Base-by-base conservation (phyloP, 2,329 filamentous ascomycete genomes). In the Talaromyces islandicus region DNA sequence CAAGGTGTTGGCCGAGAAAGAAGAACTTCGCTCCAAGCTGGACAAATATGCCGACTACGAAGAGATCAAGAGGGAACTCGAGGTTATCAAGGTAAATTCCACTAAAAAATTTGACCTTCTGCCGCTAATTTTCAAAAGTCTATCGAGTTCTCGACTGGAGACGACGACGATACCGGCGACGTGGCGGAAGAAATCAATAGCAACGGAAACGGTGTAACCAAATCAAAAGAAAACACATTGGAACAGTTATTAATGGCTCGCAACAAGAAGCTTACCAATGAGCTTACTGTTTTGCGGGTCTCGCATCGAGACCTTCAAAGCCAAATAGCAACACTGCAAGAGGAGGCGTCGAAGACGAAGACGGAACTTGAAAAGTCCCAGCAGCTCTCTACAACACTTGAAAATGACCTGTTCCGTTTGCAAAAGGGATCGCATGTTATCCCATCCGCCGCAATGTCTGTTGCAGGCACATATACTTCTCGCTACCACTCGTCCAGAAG, bases 241-340 rank as follows among this genome's bases (percentile, higher is more conserved):
- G 94, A 99, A 75, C 92, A 96, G 75, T 85, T 99, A 29, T 81
- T 99, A 6, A 80, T 99, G 57, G 89, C 91, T 10, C 87, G 94
- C 52, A 99, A 99, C 80, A 99, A 97, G 79, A 99, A 97, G 77
- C 81, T 99, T 41, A 88, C 89, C 67, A 92, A 97, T 69, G 94
- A 99, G 73, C 83, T 97, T 64, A 97, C 94, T 1, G 85, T 97
- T 43, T 81, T 99, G 51, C 87, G 94, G 46, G 91, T 99, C 3
- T 97, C 94, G 0, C 92, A 97, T 71, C 91, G 96, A 69, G 93
- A 97, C 68, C 81, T 97, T 1, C 91, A 96, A 69, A 84, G 81
- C 54, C 87, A 91, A 58, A 80, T 99, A 1, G 87, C 92, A 67
- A 83, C 85, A 46, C 80, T 97, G 21, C 90, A 96, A 70, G 88